These are phyloP conservation scores for Biscogniauxia mediterranea DNA, from an alignment of 2,329 filamentous ascomycete species.

Conservation along the genomic window DNA sequence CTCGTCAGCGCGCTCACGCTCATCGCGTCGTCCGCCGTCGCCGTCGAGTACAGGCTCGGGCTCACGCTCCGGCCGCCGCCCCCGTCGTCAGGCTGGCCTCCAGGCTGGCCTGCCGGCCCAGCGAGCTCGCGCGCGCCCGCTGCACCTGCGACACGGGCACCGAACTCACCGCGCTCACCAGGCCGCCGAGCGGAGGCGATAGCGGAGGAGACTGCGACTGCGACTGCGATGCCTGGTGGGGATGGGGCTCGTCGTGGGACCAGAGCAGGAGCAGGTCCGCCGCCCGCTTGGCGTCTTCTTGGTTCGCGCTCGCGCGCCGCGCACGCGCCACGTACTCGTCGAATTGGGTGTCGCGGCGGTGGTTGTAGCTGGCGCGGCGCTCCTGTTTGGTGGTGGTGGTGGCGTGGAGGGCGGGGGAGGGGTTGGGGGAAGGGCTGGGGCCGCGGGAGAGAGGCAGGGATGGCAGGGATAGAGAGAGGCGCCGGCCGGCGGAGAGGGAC, in stretches of 20 bases:
- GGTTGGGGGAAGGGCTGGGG: constrained; percentile 16
- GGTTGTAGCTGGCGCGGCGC: constrained; percentile 37
- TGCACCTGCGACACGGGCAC: constrained; percentile 19
- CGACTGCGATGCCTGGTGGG: too few species aligned
- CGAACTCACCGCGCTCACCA: constrained; percentile 17
- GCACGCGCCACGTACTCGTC: constrained; percentile 40
- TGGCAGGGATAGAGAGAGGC: constrained; percentile 16
- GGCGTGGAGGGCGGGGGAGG: constrained; percentile 6
- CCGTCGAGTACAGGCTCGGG: neutral
- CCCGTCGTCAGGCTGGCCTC: constrained; percentile 26
- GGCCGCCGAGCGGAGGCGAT: constrained; percentile 6
- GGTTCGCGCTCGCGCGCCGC: constrained; percentile 27
- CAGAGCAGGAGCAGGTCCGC: too few species aligned
- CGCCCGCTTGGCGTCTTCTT: constrained; percentile 29
- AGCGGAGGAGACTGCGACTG: too few species aligned
- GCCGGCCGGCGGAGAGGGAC: constrained; percentile 25
- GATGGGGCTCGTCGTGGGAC: too few species aligned
- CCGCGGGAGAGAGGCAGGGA: constrained; percentile 20
- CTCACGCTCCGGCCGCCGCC: neutral
- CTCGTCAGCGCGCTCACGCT: constrained; percentile 1
- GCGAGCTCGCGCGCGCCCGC: constrained; percentile 20
- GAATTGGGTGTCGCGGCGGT: constrained; percentile 47
- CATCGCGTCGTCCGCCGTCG: too few species aligned
- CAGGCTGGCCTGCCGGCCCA: constrained; percentile 25
- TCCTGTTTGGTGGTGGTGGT: constrained; percentile 4